Base-by-base conservation (phyloP, 441 rosid species). In the Dalechampia spathulata region DNA sequence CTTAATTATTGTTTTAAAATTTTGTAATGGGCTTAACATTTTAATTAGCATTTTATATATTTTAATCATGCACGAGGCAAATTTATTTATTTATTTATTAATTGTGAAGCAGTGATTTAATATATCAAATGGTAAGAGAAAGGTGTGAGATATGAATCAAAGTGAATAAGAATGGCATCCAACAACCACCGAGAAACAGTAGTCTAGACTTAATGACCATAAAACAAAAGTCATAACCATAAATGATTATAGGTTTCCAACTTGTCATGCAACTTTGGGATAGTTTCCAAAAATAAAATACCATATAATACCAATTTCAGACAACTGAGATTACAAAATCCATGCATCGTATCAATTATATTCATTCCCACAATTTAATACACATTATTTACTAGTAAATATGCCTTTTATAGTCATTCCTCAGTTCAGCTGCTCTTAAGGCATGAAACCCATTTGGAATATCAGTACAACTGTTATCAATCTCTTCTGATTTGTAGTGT, bases 141-240 rank as follows among this genome's bases (percentile, higher is more conserved):
- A 22, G 36, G 52, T 26, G 34, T 3, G 30, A 26, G 16, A 48
- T 8, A 23, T 15, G 10, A 21, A 53, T 53, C 30, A 38, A 53
- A 16, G 15, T 2, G 6, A 26, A 9, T 19, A 39, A 10, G 14
- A 54, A 37, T 21, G 20, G 30, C 21, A 20, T 26, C 26, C 49
- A 41, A 55, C 25, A 42, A 41, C 49, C 30, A n/a, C 16, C 39
- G 0, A 42, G 38, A 20, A 55, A 12, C 9, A 42, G 34, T 25
- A 59, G 54, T 48, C 63, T 25, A n/a, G n/a, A 49, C 38, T 34
- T 21, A 19, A 49, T 48, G 53, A 27, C 40, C 48, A 48, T 10
- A 54, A 25, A 15, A 49, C 23, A 25, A 54, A 39, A 34, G 27
- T 1, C 25, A 26, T 40, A 19, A 49, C 39, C 39, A 17, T 1